Base-by-base conservation (phyloP, 202 grass and related monocot species). In the Panicum virgatum region DNA sequence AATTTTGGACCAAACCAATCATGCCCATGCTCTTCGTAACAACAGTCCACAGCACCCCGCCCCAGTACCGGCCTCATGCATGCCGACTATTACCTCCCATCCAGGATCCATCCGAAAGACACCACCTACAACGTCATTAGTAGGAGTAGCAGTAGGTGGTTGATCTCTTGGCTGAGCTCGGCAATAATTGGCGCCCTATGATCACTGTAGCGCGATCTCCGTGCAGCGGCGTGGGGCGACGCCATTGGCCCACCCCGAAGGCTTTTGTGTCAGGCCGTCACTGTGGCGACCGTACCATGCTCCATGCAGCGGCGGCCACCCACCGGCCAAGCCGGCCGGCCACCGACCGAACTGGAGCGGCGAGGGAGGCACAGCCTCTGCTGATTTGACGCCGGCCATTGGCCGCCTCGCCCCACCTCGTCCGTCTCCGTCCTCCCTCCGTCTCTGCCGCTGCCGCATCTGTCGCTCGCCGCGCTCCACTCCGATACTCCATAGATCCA, bases 321-420 rank as follows among this genome's bases (percentile, higher is more conserved):
- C 1, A 34, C 8, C 34, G 1, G 6, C 27, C 13, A n/a, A n/a
- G 9, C 8, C 56, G 11, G 63, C 20, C 37, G n/a, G n/a, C 6
- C 58, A 13, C 36, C 58, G 6, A 36, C 14, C 74, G 5, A 62
- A 19, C 58, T 19, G 45, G 32, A 50, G 60, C 40, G 1, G 16
- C 53, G 37, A 22, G 51, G 20, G 13, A 11, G 43, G 26, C 27
- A 45, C 67, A 34, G 52, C 1, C 40, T 1, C 58, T 22, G 69
- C 68, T 82, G 80, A 64, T 62, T 82, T 42, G 69, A 40, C 69
- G 69, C 80, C 22, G 25, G 69, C 58, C 53, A 8, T 25, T 62
- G 27, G 67, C 40, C 14, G 39, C 15, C 10, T 3, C 8, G 1
- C 32, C 59, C 5, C 3, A 3, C 14, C 46, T 50, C 16, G 48